A percentile compares a stretch with the other conserved stretches of the same genome.
Conservation (phyloP, 805 yeast species). For the Komagataella mondaviorum region DNA sequence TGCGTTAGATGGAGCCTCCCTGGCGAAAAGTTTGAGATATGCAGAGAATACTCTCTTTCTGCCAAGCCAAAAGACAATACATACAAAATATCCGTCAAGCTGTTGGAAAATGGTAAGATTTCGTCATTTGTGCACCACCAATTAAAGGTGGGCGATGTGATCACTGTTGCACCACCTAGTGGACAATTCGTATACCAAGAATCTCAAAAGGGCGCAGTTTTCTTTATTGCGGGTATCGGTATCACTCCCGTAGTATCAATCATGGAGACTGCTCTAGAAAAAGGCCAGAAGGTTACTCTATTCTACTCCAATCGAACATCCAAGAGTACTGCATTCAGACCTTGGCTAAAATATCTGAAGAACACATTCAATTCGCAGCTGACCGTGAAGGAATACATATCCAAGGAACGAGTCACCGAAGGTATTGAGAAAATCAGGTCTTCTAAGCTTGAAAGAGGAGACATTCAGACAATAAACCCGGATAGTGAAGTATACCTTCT, state of each 20-base stretch:
- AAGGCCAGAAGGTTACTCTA: constrained; percentile 19
- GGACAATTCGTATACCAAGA: constrained; percentile 34
- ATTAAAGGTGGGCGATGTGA: constrained; percentile 30
- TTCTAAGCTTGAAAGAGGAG: constrained; percentile 7
- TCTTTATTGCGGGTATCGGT: constrained; percentile 55
- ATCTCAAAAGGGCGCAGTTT: constrained; percentile 15
- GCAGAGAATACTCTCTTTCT: constrained; percentile 51
- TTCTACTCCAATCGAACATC: constrained; percentile 18
- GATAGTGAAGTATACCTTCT: constrained; percentile 17
- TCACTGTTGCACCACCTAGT: constrained; percentile 43
- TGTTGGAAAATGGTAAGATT: constrained; percentile 30
- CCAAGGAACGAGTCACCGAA: constrained; percentile 3
- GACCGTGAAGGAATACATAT: constrained; percentile 12
- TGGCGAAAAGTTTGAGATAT: constrained; percentile 24
- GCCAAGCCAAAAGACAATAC: constrained; percentile 19
- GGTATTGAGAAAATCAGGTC: constrained; percentile 3
- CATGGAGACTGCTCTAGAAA: constrained; percentile 22
- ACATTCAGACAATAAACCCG: constrained; percentile 11
- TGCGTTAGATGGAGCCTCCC: constrained; percentile 20
- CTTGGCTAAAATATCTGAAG: constrained; percentile 10
- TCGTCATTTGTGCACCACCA: constrained; percentile 36
- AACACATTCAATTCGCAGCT: constrained; percentile 7
- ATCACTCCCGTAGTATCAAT: constrained; percentile 51
- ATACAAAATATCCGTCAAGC: constrained; percentile 46
- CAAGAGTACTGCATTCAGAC: constrained; percentile 13